Percentiles rank a stretch among this genome's conserved stretches.
phyloP scores from a whole-genome alignment of 441 rosid genomes.

The Populus hybrid region DNA sequence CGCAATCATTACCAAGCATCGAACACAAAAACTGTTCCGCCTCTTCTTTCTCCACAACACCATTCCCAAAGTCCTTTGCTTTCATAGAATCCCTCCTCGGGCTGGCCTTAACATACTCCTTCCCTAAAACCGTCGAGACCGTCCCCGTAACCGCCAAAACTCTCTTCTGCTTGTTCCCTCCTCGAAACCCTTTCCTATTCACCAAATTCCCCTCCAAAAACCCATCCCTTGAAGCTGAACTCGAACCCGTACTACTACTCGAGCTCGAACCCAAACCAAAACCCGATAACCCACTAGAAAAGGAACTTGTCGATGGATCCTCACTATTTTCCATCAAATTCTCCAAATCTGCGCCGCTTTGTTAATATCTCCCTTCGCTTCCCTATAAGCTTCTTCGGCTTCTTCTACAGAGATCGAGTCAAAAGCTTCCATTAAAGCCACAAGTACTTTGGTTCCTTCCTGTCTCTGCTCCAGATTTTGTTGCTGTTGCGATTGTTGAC shows the following conservation, averaged over 20 bases:
- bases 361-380: constrained; percentile 44
- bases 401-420: constrained; percentile 47
- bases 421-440: constrained; percentile 52
- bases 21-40: constrained; percentile 70
- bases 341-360: constrained; percentile 45
- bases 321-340: constrained; percentile 31
- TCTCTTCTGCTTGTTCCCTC: constrained; percentile 49
- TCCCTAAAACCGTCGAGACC: constrained; percentile 71
- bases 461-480: constrained; percentile 21
- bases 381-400: constrained; percentile 39
- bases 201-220: constrained; percentile 29
- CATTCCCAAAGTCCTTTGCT: constrained; percentile 21
- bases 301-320: constrained; percentile 44
- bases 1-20: constrained; percentile 74
- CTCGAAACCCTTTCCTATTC: constrained; percentile 23
- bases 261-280: constrained; percentile 37
- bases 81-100: constrained; percentile 28
- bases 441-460: constrained; percentile 17
- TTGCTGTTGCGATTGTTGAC: background rate
- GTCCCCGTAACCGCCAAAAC: constrained; percentile 74
- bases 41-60: constrained; percentile 41
- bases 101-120: constrained; percentile 60
- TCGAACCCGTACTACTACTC: constrained; percentile 12
- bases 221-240: constrained; percentile 38
- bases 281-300: constrained; percentile 36